Conservation (phyloP, 805 yeast species). For the Candida sanyiensis region DNA sequence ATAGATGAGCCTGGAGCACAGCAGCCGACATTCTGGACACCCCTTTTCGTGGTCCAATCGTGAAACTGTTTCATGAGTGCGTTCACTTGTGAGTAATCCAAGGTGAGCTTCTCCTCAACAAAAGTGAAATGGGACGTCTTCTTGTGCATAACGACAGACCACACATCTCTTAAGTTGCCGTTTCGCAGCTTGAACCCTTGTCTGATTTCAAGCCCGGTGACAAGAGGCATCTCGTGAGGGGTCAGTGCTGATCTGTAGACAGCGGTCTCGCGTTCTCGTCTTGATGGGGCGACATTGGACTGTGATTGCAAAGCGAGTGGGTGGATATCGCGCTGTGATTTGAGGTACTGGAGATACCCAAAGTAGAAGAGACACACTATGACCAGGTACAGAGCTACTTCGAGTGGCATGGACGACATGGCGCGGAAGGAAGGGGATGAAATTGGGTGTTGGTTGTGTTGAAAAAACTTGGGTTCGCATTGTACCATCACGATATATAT, state of each 20-base stretch:
- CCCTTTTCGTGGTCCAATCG: slow-evolving; percentile 17
- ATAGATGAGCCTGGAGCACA: slow-evolving; percentile 25
- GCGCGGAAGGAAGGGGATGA: not conserved
- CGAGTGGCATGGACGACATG: not conserved
- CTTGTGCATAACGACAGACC: slow-evolving; percentile 46
- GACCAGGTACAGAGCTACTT: slow-evolving; percentile 40
- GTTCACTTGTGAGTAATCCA: slow-evolving; percentile 25
- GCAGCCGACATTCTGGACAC: slow-evolving; percentile 25
- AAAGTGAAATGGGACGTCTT: slow-evolving; percentile 21
- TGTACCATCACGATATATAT: too few relatives aligned
- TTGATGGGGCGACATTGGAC: slow-evolving; percentile 56
- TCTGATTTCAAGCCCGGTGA: slow-evolving; percentile 64
- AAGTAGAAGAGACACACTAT: slow-evolving; percentile 24
- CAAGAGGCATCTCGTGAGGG: slow-evolving; percentile 64
- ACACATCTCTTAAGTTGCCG: slow-evolving; percentile 70
- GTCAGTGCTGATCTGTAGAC: slow-evolving; percentile 68
- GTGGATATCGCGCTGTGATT: slow-evolving; percentile 45
- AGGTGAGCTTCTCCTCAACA: slow-evolving; percentile 22
- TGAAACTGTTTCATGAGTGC: slow-evolving; percentile 25
- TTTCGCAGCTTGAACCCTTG: slow-evolving; percentile 61
- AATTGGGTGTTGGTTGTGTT: too few relatives aligned
- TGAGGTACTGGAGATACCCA: slow-evolving; percentile 22
- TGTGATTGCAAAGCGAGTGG: slow-evolving; percentile 57
- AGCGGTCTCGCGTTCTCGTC: slow-evolving; percentile 68
- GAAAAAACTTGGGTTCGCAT: too few relatives aligned